Conservation (phyloP, 2,329 filamentous ascomycete genomes). For the Colletotrichum sidae region DNA sequence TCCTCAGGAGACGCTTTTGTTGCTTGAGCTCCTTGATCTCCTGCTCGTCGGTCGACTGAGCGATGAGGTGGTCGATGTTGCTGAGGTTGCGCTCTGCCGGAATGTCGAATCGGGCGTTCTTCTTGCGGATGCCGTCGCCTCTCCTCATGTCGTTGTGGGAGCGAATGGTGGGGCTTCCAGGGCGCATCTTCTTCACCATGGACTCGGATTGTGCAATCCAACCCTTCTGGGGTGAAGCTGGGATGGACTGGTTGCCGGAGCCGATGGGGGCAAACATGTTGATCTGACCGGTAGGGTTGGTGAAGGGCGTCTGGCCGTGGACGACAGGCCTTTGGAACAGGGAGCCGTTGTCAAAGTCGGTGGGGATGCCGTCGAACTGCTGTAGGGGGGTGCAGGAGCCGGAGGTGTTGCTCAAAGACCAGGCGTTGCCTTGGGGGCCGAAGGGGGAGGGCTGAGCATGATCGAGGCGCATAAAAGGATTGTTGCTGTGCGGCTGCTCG, state of each 20-base stretch:
- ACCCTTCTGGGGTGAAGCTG: slow-evolving; percentile 69
- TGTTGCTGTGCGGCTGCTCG: slow-evolving; percentile 63
- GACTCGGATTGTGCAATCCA: slow-evolving; percentile 63
- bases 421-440: slow-evolving; percentile 58
- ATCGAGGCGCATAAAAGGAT: slow-evolving; percentile 76
- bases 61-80: slow-evolving; percentile 95
- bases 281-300: slow-evolving; percentile 60
- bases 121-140: slow-evolving; percentile 94
- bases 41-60: slow-evolving; percentile 87
- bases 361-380: slow-evolving; percentile 72
- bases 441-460: slow-evolving; percentile 58
- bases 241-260: slow-evolving; percentile 61
- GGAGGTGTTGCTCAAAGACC: slow-evolving; percentile 74
- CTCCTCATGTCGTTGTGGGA: slow-evolving; percentile 82
- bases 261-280: slow-evolving; percentile 66
- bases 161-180: slow-evolving; percentile 76
- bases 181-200: slow-evolving; percentile 70
- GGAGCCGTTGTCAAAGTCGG: slow-evolving; percentile 66
- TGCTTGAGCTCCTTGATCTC: slow-evolving; percentile 99
- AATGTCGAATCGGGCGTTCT: slow-evolving; percentile 98
- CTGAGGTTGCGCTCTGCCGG: slow-evolving; percentile 90
- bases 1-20: slow-evolving; percentile 93
- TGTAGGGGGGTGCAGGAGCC: slow-evolving; percentile 81
- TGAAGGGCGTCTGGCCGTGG: slow-evolving; percentile 66
- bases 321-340: slow-evolving; percentile 68